phyloP scores from a whole-genome alignment of 1,284 basidiomycete genomes.

The Pseudozyma hubeiensis region DNA sequence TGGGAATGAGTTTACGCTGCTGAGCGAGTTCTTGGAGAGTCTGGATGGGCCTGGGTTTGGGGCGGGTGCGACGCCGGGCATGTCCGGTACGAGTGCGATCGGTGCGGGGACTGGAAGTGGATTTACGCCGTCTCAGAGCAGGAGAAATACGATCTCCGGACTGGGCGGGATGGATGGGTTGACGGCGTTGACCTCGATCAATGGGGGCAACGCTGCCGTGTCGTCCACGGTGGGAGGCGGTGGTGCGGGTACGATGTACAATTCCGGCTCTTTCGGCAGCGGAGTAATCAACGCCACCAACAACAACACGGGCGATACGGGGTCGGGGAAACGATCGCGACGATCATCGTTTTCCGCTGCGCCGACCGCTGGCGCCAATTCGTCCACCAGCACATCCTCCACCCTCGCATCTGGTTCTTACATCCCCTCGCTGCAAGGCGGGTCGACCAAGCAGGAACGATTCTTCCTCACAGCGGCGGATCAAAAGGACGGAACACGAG shows the following conservation, averaged over 20 bases:
- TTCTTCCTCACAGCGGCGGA: conserved; percentile 95
- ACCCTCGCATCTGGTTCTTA: conserved; percentile 24
- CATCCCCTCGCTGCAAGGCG: conserved; percentile 40
- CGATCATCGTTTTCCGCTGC: conserved; percentile 42
- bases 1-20: conserved; percentile 61
- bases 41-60: conserved; percentile 56
- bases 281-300: conserved; percentile 3
- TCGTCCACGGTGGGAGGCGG: background rate
- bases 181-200: conserved; percentile 32
- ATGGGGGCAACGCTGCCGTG: conserved; percentile 2
- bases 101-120: conserved; percentile 14
- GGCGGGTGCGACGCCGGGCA: conserved; percentile 31
- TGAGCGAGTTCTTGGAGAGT: conserved; percentile 65
- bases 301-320: conserved; percentile 6
- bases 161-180: conserved; percentile 17
- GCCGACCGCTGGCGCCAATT: background rate
- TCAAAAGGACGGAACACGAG: conserved; percentile 88
- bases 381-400: background rate
- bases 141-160: conserved; percentile 38
- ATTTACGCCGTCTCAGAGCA: conserved; percentile 30
- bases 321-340: conserved; percentile 27
- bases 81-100: conserved; percentile 14
- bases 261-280: conserved; percentile 2
- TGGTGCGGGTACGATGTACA: conserved; percentile 5
- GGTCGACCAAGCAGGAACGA: conserved; percentile 73